Evolutionary conservation across 1,284 basidiomycete genomes (phyloP).

Genomic region (Meira nashicola): DNA sequence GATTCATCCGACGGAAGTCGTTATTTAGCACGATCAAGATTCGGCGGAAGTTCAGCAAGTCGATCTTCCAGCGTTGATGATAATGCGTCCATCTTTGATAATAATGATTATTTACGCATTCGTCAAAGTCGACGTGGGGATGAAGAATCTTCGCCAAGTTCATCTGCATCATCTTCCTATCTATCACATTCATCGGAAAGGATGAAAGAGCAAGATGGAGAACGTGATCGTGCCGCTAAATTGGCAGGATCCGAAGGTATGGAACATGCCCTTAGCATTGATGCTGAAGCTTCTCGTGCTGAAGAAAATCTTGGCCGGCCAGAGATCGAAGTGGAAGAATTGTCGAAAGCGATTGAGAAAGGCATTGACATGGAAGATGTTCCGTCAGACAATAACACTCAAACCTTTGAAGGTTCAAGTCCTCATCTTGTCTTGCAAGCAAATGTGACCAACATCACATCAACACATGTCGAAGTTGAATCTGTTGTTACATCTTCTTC

Average conservation of each 20-base stretch:
- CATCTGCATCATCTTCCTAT: conserved; percentile 1
- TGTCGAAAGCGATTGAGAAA: conserved; percentile 22
- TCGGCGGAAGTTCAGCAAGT: neutral
- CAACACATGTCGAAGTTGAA: conserved; percentile 37
- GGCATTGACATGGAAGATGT: conserved; percentile 1
- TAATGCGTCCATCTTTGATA: neutral
- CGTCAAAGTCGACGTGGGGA: neutral
- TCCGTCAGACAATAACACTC: conserved; percentile 11
- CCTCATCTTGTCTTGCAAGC: conserved; percentile 49
- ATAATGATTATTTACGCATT: neutral
- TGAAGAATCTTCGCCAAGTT: neutral
- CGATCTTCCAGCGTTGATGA: conserved; percentile 1
- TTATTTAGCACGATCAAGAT: neutral
- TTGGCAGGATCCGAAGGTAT: neutral
- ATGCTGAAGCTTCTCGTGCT: conserved; percentile 19
- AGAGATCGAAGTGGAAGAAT: conserved; percentile 28
- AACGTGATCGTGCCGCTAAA: neutral
- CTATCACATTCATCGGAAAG: too few relatives aligned
- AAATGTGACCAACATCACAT: conserved; percentile 39
- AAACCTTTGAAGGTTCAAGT: conserved; percentile 25
- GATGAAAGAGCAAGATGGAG: neutral
- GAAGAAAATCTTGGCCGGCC: conserved; percentile 36
- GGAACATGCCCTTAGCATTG: conserved; percentile 18
- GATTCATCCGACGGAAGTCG: neutral
- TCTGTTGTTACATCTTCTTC: neutral